These are phyloP conservation scores for Schizosaccharomyces versatilis DNA, from an alignment of 1,139 yeast genomes.

Conservation along the genomic window DNA sequence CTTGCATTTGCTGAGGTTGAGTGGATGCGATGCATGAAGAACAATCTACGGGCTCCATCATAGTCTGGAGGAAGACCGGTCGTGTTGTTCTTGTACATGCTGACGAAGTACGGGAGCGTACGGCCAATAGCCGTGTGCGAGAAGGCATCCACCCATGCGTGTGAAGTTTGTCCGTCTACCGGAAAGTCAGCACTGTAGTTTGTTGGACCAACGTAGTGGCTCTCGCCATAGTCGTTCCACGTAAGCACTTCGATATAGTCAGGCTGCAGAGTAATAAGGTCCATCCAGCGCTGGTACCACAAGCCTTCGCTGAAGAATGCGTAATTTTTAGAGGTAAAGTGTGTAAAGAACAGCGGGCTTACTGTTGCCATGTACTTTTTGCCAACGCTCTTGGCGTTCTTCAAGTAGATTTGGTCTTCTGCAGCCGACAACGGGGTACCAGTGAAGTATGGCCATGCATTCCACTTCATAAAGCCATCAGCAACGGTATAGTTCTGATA, in stretches of 20 bases:
- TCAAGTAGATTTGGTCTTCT: neutral
- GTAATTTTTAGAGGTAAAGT: conserved; percentile 12
- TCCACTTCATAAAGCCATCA: conserved; percentile 12
- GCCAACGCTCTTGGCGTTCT: neutral
- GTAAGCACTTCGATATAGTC: conserved; percentile 11
- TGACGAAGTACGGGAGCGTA: conserved; percentile 7
- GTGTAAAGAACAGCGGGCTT: conserved; percentile 12
- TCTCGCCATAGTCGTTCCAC: conserved; percentile 12
- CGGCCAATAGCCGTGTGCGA: conserved; percentile 7
- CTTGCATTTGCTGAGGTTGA: neutral
- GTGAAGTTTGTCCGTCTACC: conserved; percentile 1
- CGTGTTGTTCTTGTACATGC: conserved; percentile 6
- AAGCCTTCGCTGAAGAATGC: conserved; percentile 10
- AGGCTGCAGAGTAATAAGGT: conserved; percentile 9
- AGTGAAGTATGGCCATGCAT: conserved; percentile 11
- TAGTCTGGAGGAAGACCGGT: neutral
- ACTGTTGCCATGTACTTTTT: conserved; percentile 11
- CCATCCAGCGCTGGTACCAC: conserved; percentile 10
- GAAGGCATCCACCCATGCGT: conserved; percentile 6
- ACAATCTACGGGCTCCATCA: neutral
- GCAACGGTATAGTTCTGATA: conserved; percentile 1
- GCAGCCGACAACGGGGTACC: neutral
- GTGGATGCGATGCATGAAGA: neutral
- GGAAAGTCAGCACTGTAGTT: conserved; percentile 7
- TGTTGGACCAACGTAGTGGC: conserved; percentile 10